A percentile compares a stretch with the other conserved stretches of the same genome.
These are phyloP conservation scores for Verruconis gallopava DNA, from an alignment of 2,329 filamentous ascomycete species.

Conservation along the genomic window DNA sequence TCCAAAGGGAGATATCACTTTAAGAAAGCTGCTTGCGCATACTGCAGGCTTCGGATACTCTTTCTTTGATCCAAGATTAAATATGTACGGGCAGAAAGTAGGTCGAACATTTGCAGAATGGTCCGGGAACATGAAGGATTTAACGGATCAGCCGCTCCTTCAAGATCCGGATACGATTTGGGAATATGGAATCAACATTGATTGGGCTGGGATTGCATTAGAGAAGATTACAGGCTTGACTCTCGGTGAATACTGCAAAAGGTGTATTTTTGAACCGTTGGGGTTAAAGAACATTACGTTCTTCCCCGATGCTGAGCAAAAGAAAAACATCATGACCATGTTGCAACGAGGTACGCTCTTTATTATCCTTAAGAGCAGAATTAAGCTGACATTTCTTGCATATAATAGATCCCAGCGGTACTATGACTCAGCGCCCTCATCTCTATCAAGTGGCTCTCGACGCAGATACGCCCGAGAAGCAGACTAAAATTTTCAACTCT, in stretches of 20 bases:
- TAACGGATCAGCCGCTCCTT: slow-evolving; percentile 4
- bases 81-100: slow-evolving; percentile 23
- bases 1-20: slow-evolving; percentile 32
- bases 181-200: slow-evolving; percentile 28
- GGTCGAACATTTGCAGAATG: slow-evolving; percentile 2
- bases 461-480: slow-evolving; percentile 31
- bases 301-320: slow-evolving; percentile 7
- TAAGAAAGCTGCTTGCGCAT: slow-evolving; percentile 38
- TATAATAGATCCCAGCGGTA: slow-evolving; percentile 22
- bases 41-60: slow-evolving; percentile 41
- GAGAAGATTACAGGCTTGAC: slow-evolving; percentile 30
- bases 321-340: slow-evolving; percentile 8
- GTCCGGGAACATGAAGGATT: slow-evolving; percentile 3
- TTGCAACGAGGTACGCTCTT: slow-evolving; percentile 1
- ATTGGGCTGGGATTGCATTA: slow-evolving; percentile 37
- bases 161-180: slow-evolving; percentile 9
- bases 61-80: slow-evolving; percentile 38
- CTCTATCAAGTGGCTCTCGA: slow-evolving; percentile 34
- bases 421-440: slow-evolving; percentile 34
- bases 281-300: slow-evolving; percentile 19
- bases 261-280: slow-evolving; percentile 34
- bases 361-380: too few species aligned
- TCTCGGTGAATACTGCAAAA: slow-evolving; percentile 33
- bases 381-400: background rate
- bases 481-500: slow-evolving; percentile 38